Evolutionary conservation across 495 filamentous ascomycete genomes (phyloP).

Genomic region (Podospora bellae-mahoneyi): DNA sequence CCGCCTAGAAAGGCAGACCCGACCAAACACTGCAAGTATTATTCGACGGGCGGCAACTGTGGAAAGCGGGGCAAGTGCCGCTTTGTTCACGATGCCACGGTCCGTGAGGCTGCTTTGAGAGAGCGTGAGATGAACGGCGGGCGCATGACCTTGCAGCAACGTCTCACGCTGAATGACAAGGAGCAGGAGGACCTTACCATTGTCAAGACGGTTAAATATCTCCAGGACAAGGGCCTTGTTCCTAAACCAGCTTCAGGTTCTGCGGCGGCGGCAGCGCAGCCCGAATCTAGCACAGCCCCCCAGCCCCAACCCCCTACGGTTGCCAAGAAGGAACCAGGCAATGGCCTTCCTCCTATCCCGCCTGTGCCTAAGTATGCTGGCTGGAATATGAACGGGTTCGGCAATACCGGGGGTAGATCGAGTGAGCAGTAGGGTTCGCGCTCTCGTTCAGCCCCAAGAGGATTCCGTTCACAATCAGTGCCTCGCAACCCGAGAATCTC

Average conservation of each 20-base stretch:
- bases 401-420: conserved; percentile 33
- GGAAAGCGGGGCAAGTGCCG: conserved; percentile 64
- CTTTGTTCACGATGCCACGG: conserved; percentile 55
- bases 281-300: conserved; percentile 12
- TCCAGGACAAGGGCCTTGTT: conserved; percentile 42
- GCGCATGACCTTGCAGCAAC: conserved; percentile 54
- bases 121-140: conserved; percentile 53
- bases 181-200: conserved; percentile 55
- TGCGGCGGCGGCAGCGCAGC: conserved; percentile 17
- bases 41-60: conserved; percentile 56
- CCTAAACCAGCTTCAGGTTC: conserved; percentile 14
- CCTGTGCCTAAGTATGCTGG: conserved; percentile 32
- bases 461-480: neutral
- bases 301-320: conserved; percentile 19
- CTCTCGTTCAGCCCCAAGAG: neutral
- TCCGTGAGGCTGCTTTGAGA: conserved; percentile 51
- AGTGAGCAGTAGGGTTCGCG: conserved; percentile 22
- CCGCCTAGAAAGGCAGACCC: conserved; percentile 49
- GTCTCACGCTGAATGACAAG: conserved; percentile 54
- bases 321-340: conserved; percentile 23
- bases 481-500: neutral
- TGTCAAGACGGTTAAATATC: conserved; percentile 51
- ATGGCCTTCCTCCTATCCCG: conserved; percentile 33
- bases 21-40: conserved; percentile 58
- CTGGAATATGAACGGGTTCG: conserved; percentile 38